These are phyloP conservation scores for Blastomyces parvus DNA, from an alignment of 2,329 filamentous ascomycete species.

Conservation along the genomic window DNA sequence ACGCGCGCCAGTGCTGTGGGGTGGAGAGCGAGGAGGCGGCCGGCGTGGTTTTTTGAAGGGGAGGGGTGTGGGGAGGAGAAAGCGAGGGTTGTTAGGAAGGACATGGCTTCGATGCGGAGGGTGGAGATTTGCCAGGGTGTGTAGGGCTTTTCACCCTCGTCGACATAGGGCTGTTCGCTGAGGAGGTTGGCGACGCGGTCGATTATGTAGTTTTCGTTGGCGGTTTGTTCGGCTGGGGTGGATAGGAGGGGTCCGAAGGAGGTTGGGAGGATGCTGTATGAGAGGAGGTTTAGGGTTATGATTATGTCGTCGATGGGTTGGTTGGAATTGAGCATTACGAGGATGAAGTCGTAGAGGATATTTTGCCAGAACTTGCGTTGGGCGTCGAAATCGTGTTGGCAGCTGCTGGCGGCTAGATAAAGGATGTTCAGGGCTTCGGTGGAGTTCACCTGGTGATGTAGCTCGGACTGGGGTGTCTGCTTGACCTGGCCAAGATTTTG, in stretches of 20 bases:
- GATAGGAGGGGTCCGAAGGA: constrained; percentile 47
- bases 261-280: constrained; percentile 44
- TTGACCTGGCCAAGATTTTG: constrained; percentile 31
- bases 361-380: constrained; percentile 45
- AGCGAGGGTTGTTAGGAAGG: constrained; percentile 34
- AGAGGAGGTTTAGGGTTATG: constrained; percentile 46
- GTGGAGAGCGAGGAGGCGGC: constrained; percentile 57
- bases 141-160: constrained; percentile 36
- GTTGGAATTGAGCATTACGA: constrained; percentile 49
- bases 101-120: constrained; percentile 38
- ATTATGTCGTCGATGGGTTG: constrained; percentile 49
- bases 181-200: constrained; percentile 50
- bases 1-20: constrained; percentile 62
- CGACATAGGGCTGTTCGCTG: constrained; percentile 42
- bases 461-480: constrained; percentile 33
- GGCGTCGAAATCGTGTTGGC: constrained; percentile 36
- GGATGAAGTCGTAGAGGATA: constrained; percentile 49
- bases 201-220: constrained; percentile 41
- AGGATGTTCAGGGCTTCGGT: constrained; percentile 47
- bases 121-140: constrained; percentile 29
- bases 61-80: constrained; percentile 42
- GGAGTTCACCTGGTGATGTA: constrained; percentile 44
- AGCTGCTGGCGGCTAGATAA: constrained; percentile 42
- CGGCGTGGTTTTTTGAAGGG: constrained; percentile 51
- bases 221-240: constrained; percentile 30